Evolutionary conservation across 176 grass and related monocot species (phyloP).

Genomic region (Paspalum notatum): DNA sequence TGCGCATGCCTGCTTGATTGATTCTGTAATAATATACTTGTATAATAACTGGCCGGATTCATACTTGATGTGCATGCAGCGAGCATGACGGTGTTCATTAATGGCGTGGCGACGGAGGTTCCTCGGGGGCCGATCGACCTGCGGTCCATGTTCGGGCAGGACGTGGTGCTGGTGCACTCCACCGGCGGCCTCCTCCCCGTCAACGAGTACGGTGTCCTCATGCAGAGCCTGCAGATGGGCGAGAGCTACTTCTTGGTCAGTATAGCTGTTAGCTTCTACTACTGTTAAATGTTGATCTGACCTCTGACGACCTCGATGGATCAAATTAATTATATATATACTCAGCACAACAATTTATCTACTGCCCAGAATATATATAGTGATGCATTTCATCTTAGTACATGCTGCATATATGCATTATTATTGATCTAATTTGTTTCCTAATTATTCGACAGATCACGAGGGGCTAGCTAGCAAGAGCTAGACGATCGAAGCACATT

Average conservation of each 20-base stretch:
- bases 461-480: conserved; percentile 7
- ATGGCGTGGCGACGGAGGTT: conserved; percentile 80
- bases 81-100: conserved; percentile 87
- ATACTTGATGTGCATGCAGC: conserved; percentile 44
- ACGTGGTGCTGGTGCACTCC: conserved; percentile 81
- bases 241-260: conserved; percentile 95
- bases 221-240: conserved; percentile 81
- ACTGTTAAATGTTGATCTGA: no score
- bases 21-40: neutral
- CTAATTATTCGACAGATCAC: no score
- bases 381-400: no score
- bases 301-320: no score
- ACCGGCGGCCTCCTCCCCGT: conserved; percentile 68
- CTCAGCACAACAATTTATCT: no score
- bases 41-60: neutral
- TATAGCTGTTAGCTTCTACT: no score
- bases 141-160: conserved; percentile 74
- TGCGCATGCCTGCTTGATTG: no score
- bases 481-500: no score
- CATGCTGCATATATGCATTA: no score
- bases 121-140: conserved; percentile 79
- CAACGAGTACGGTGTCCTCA: conserved; percentile 76
- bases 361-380: no score
- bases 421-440: no score
- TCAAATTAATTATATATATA: no score